Evolutionary conservation across 2,329 filamentous ascomycete genomes (phyloP), one percentile per base, ranked within the genome.

Genomic region (Cytospora piceicola): DNA sequence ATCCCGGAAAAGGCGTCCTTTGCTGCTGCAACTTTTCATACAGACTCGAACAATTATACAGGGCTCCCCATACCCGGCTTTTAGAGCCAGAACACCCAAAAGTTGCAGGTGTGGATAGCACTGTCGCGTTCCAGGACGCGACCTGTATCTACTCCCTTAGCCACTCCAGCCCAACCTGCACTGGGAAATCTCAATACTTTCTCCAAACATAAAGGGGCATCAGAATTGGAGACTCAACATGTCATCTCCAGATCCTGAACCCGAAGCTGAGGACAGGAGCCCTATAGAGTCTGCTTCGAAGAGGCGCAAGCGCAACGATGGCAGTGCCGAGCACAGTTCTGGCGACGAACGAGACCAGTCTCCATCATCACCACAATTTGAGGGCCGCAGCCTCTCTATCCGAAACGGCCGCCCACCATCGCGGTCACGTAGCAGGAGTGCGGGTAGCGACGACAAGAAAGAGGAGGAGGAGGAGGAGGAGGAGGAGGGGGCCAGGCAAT

Each of bases 251-350:
- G 51, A 63, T 63, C 53, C 29, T 34, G 4, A 55, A 63, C 29
- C 61, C 53, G 34, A 55, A 39, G 24, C 55, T 27, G 63, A 63
- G 15, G 51, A 76, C 12, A 39, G 42, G 34, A 27, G 39, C 20
- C 11, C 29, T 36, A 65, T 72, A 15, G 76, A 72, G 36, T 77
- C 78, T 20, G 76, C 77, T 15, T 74, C 77, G 11, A 81, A 81
- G 69, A 76, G 79, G 36, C 78, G 79, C 66, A 77, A 76, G 71
- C 73, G 80, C 42, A 70, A 75, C 67, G 76, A 79, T 58, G 80
- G 79, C 63, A 79, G 76, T 69, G 72, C 74, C 59, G 75, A 75
- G 42, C 80, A 81, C 71, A 78, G 77, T 66, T 81, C 79, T 39
- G 46, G 11, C 34, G 24, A 60, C 54, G 24, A n/a, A 11, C 46